Base-by-base conservation (phyloP, 805 yeast species). In the Blastobotrys americana region DNA sequence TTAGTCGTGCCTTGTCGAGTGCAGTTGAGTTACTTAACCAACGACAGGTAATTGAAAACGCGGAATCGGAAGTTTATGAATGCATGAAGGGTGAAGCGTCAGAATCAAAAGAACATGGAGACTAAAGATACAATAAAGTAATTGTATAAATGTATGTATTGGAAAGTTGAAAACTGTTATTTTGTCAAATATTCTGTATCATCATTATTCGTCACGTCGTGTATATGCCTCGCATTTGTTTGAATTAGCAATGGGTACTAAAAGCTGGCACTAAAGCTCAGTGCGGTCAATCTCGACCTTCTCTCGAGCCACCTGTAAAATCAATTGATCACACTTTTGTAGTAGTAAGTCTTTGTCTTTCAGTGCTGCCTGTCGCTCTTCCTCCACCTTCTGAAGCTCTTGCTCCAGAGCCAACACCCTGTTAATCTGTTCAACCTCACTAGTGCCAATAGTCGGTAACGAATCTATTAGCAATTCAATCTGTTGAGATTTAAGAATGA, bases 401-500 rank as follows among this genome's bases (percentile, higher is more conserved):
- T 61, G 59, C 40, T 84, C 82, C 39, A 93, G 66, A 10, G 68
- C 69, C 41, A 73, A 74, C 15, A 90, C 84, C 47, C 73, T 72
- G 21, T 67, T 64, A 59, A 88, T 60, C 63, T 89, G 97, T 44
- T 77, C 81, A 37, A 72, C 76, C 19, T 84, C 83, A 1, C 89
- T 77, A 1, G 83, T 89, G 5, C 94, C 96, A 2, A 87, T 85
- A 9, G 97, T 97, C 0, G 98, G 98, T 36, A 90, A 68, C 2
- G 95, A 78, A 58, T 85, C 94, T 34, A 90, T 88, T 21, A 90
- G 74, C 56, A 84, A 80, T 34, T 85, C 75, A 13, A 90, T 84
- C 61, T 93, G 97, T 55, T 94, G 75, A 3, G 94, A 77, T 58
- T 89, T 89, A 46, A 87, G 65, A 20, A 89, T 84, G 5, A 90